These are phyloP conservation scores for Gossypium schwendimanii DNA, from an alignment of 441 rosid species.

Conservation along the genomic window DNA sequence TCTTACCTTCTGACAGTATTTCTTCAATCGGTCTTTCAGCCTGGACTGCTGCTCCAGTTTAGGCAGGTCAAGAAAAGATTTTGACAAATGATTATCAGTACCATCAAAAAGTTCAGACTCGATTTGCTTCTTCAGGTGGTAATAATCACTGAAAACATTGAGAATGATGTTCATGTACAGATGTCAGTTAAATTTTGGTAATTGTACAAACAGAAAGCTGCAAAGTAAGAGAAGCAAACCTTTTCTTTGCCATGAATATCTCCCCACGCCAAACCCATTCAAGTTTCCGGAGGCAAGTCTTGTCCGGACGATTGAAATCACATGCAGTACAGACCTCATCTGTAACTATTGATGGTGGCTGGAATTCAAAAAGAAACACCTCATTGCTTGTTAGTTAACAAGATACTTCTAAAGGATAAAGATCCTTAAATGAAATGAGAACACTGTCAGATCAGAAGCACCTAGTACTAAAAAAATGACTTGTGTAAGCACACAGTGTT, in stretches of 20 bases:
- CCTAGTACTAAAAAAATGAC: not conserved
- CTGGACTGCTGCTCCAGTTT: conserved; percentile 77
- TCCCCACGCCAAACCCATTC: conserved; percentile 99
- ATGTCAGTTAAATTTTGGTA: conserved; percentile 17
- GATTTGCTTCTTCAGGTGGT: conserved; percentile 91
- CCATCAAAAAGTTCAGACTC: conserved; percentile 87
- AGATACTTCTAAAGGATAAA: conserved; percentile 4
- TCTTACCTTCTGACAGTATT: conserved; percentile 83
- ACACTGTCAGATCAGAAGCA: not conserved
- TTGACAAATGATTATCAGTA: conserved; percentile 50
- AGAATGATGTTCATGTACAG: conserved; percentile 12
- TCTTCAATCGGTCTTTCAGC: conserved; percentile 84
- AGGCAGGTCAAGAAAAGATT: conserved; percentile 82
- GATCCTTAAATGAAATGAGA: not conserved
- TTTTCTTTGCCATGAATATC: conserved; percentile 79
- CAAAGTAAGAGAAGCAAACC: conserved; percentile 34
- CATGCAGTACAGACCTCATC: conserved; percentile 96
- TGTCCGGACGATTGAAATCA: conserved; percentile 95
- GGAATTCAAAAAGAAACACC: conserved; percentile 30
- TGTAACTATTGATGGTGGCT: conserved; percentile 95
- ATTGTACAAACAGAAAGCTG: conserved; percentile 8
- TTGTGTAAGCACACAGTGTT: not conserved
- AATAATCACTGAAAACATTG: conserved; percentile 68
- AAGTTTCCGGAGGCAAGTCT: conserved; percentile 90
- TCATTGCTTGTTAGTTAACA: not conserved